Evolutionary conservation across 306 rosid species (phyloP), one percentile per base, ranked within the genome.

Genomic region (Senna siamea): DNA sequence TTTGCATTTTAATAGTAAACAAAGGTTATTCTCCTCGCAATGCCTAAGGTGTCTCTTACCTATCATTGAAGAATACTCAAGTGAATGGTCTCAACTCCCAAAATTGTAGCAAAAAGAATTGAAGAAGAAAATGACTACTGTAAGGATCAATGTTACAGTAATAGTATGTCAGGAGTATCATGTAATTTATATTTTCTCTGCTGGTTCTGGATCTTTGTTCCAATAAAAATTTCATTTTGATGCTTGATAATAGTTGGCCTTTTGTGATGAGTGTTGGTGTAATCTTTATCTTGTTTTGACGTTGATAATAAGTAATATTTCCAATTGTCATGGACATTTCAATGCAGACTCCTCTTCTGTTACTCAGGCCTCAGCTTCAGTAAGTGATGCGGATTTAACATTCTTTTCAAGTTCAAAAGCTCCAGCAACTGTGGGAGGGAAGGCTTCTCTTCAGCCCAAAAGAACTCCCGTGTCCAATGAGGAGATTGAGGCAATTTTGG

Each of bases 401-500:
- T 85, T 82, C 85, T 85, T 86, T 77, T 82, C 93, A 1, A 44
- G 86, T 69, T 84, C 90, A 43, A 84, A 82, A 32, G 85, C 70
- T 58, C 60, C 86, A 9, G 15, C 79, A 70, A 62, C 89, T 13
- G 18, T 82, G 18, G 98, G 93, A 66, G 98, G 98, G 79, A 89
- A 93, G 76, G 97, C 98, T 70, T 93, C 98, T 77, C 88, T 81
- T 81, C 98, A 93, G 75, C 98, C 97, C 47, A 86, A 86, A 78
- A 87, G 98, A 88, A 91, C 92, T 69, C 98, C 94, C 0, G 67
- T 93, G 18, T 81, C 97, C 69, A 78, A 89, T 1, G 91, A 91
- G 66, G 98, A 93, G 88, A 93, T 93, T 66, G 98, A 93, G 65
- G 94, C 97, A 76, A 58, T 93, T 85, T 69, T 93, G 98, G 98